phyloP scores from a whole-genome alignment of 805 yeast species.

The Sugiyamaella marilandica region DNA sequence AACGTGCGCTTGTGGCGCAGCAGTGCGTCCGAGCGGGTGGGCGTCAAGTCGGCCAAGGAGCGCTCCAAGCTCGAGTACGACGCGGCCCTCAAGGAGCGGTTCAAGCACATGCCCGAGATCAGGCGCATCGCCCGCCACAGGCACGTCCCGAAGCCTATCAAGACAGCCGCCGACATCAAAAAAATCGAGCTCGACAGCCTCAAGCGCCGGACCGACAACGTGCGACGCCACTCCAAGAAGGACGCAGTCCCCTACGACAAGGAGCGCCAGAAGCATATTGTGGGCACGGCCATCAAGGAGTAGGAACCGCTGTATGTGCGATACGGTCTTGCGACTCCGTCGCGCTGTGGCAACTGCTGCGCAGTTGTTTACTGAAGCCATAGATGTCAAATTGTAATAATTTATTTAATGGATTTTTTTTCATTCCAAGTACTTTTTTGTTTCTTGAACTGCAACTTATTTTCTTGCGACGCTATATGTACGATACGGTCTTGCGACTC shows the following conservation, averaged over 20 bases:
- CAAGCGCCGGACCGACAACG: slow-evolving; percentile 78
- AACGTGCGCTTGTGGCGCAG: slow-evolving; percentile 93
- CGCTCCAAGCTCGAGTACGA: slow-evolving; percentile 85
- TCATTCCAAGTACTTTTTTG: too few species aligned
- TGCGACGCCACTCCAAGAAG: slow-evolving; percentile 66
- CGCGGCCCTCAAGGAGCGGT: slow-evolving; percentile 85
- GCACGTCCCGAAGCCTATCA: slow-evolving; percentile 81
- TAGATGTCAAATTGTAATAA: too few species aligned
- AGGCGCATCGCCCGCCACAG: slow-evolving; percentile 86
- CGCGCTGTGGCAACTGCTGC: too few species aligned
- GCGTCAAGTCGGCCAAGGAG: slow-evolving; percentile 73
- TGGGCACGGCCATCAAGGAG: slow-evolving; percentile 58
- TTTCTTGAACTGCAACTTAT: too few species aligned
- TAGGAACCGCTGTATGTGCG: too few species aligned
- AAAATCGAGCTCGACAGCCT: slow-evolving; percentile 63
- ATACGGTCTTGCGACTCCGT: too few species aligned
- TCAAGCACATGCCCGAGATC: slow-evolving; percentile 94
- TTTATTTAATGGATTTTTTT: too few species aligned
- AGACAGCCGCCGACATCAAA: slow-evolving; percentile 87
- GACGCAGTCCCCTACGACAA: slow-evolving; percentile 38
- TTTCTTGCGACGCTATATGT: too few species aligned
- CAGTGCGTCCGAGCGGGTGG: slow-evolving; percentile 76
- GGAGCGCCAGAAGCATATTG: slow-evolving; percentile 85
- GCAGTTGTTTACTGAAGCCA: too few species aligned
- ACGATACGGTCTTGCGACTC: too few species aligned